Evolutionary conservation across 441 rosid genomes (phyloP).

Genomic region (Lepidium campestre): DNA sequence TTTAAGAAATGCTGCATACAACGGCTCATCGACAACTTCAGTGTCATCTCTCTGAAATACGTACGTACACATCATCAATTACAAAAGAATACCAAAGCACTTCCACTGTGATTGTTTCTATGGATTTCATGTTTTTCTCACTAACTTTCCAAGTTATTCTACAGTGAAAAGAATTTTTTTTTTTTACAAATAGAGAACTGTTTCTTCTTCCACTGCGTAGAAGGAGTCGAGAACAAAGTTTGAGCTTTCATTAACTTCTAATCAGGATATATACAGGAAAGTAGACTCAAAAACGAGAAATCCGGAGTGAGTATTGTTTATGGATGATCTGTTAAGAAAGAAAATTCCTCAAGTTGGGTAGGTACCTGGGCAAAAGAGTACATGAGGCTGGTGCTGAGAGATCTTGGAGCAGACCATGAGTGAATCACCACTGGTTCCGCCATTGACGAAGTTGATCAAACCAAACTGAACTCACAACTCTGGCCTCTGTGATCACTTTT

Average conservation of each 20-base stretch:
- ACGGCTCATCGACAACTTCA: constrained; percentile 80
- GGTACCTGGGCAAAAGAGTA: constrained; percentile 82
- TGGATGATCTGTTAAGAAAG: background rate
- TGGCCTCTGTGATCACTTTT: constrained; percentile 7
- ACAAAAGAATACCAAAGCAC: background rate
- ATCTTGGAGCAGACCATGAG: constrained; percentile 87
- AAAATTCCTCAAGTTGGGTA: background rate
- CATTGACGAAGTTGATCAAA: constrained; percentile 16
- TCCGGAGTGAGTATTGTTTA: background rate
- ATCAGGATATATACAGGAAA: background rate
- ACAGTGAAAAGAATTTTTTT: background rate
- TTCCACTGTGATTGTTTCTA: background rate
- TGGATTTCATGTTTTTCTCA: background rate
- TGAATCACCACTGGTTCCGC: constrained; percentile 52
- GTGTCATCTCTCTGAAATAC: constrained; percentile 64
- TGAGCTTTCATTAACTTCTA: background rate
- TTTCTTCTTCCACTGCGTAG: background rate
- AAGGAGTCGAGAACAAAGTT: background rate
- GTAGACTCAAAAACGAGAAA: background rate
- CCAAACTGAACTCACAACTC: background rate
- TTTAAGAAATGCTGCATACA: constrained; percentile 59
- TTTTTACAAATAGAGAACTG: background rate
- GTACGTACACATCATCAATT: background rate
- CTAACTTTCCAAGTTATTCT: background rate
- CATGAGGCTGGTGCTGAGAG: constrained; percentile 82